Evolutionary conservation across 805 yeast genomes (phyloP).

Genomic region (Candida tallmaniae): DNA sequence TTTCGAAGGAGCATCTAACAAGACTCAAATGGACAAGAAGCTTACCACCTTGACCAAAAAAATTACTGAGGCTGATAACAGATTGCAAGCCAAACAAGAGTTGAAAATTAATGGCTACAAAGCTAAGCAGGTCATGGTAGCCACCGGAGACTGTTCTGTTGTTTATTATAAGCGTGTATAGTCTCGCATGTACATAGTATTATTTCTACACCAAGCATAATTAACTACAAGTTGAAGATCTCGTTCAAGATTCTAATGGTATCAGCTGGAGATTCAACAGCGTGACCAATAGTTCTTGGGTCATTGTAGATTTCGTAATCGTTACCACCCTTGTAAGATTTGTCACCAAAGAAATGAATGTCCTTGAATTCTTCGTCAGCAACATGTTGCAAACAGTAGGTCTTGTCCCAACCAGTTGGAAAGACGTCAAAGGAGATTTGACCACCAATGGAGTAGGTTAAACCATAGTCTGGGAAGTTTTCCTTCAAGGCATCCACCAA

Average conservation of each 20-base stretch:
- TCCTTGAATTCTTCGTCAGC: conserved; percentile 75
- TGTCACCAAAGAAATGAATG: conserved; percentile 98
- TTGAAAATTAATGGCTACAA: conserved; percentile 20
- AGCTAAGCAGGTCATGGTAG: conserved; percentile 53
- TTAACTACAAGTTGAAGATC: conserved; percentile 51
- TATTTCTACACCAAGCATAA: neutral
- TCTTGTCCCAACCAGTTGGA: conserved; percentile 99
- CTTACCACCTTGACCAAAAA: conserved; percentile 25
- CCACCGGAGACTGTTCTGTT: conserved; percentile 61
- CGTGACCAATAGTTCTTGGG: conserved; percentile 91
- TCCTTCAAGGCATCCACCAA: conserved; percentile 82
- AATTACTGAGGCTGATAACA: conserved; percentile 30
- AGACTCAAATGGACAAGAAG: conserved; percentile 9
- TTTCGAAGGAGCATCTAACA: conserved; percentile 11
- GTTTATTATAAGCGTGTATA: conserved; percentile 47
- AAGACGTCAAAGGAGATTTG: conserved; percentile 98
- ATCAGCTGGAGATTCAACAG: conserved; percentile 86
- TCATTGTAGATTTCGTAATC: conserved; percentile 96
- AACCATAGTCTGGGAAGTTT: conserved; percentile 75
- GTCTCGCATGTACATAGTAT: neutral
- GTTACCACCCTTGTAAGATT: conserved; percentile 95
- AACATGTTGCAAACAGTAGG: conserved; percentile 94
- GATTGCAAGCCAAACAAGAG: conserved; percentile 42
- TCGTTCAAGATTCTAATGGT: conserved; percentile 84
- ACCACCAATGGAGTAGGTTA: conserved; percentile 98